These are phyloP conservation scores for Geotrichum armillariae DNA, from an alignment of 1,139 yeast species.

Conservation along the genomic window DNA sequence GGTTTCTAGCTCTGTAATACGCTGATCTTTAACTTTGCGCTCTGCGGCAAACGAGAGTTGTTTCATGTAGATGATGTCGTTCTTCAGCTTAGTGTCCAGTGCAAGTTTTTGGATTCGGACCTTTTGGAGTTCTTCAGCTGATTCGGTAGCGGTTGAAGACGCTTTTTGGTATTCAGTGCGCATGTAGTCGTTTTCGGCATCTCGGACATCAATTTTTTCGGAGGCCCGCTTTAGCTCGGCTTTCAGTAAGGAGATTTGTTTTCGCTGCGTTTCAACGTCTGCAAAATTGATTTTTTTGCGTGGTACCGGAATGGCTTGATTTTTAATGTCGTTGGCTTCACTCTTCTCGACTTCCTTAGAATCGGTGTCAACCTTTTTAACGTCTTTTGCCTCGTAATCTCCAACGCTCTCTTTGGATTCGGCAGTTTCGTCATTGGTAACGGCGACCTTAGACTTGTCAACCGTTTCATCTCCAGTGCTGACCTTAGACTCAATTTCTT, in stretches of 20 bases:
- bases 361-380: neutral
- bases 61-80: constrained; percentile 32
- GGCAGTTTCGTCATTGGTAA: neutral
- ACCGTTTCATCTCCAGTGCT: neutral
- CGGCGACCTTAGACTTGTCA: neutral
- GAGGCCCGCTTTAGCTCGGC: constrained; percentile 44
- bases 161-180: constrained; percentile 64
- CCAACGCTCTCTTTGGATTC: neutral
- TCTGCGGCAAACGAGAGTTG: constrained; percentile 36
- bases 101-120: constrained; percentile 40
- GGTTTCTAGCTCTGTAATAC: constrained; percentile 33
- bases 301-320: constrained; percentile 22
- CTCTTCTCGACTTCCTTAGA: neutral
- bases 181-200: constrained; percentile 65
- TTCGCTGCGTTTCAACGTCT: constrained; percentile 38
- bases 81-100: constrained; percentile 36
- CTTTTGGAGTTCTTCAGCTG: constrained; percentile 45
- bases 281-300: constrained; percentile 26
- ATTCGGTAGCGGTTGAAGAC: constrained; percentile 52
- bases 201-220: constrained; percentile 43
- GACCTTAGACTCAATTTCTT: neutral
- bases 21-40: constrained; percentile 33
- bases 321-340: constrained; percentile 4
- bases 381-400: neutral
- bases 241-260: constrained; percentile 45